These are phyloP conservation scores for Didymella lethalis DNA, from an alignment of 2,329 filamentous ascomycete species.

Conservation along the genomic window DNA sequence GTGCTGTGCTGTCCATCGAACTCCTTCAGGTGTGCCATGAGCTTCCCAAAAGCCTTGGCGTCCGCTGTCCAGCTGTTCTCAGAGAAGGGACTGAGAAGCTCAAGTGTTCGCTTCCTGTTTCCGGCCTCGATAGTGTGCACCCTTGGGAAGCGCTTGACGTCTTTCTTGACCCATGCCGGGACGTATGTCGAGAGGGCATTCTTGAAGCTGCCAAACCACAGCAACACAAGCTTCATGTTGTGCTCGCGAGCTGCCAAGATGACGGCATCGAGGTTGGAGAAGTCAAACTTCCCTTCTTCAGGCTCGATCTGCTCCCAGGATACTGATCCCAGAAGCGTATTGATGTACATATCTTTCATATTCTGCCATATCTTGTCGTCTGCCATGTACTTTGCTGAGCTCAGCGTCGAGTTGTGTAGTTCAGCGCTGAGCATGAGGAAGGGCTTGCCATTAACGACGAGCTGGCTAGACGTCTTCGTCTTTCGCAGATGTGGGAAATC, in stretches of 20 bases:
- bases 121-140: constrained; percentile 34
- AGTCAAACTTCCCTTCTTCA: constrained; percentile 55
- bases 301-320: constrained; percentile 60
- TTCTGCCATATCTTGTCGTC: constrained; percentile 53
- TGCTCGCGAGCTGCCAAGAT: constrained; percentile 51
- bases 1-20: constrained; percentile 58
- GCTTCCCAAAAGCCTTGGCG: constrained; percentile 49
- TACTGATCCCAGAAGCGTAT: constrained; percentile 57
- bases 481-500: constrained; percentile 35
- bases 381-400: constrained; percentile 56
- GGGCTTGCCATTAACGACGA: constrained; percentile 56
- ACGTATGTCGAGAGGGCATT: constrained; percentile 50
- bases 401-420: constrained; percentile 59
- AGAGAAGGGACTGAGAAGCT: constrained; percentile 45
- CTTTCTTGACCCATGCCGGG: constrained; percentile 40
- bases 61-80: constrained; percentile 49
- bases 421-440: constrained; percentile 57
- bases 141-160: constrained; percentile 46
- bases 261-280: constrained; percentile 53
- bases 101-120: constrained; percentile 31
- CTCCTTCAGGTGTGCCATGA: constrained; percentile 54
- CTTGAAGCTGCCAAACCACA: constrained; percentile 61
- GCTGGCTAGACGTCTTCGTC: constrained; percentile 44
- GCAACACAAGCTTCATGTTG: constrained; percentile 51
- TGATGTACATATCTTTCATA: constrained; percentile 53